Conservation (phyloP, 768 basidiomycete genomes). For the Pleurotus platypus region DNA sequence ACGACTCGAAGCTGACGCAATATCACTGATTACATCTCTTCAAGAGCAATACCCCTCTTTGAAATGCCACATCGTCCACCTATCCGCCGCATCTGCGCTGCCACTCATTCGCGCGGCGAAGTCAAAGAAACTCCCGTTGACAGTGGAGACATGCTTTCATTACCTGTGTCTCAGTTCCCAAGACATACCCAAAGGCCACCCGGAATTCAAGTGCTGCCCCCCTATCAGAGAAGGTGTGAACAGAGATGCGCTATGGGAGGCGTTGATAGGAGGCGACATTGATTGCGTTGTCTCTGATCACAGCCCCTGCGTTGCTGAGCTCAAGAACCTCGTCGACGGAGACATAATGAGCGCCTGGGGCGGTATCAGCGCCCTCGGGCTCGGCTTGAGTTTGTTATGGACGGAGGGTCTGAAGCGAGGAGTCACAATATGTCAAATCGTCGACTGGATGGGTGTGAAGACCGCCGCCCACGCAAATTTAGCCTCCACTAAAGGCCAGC, state of each 20-base stretch:
- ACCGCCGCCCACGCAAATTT: conserved; percentile 83
- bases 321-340: conserved; percentile 77
- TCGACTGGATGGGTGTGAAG: conserved; percentile 71
- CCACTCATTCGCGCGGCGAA: conserved; percentile 72
- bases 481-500: conserved; percentile 61
- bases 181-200: conserved; percentile 67
- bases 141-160: conserved; percentile 97
- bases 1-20: conserved; percentile 75
- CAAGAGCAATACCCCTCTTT: conserved; percentile 61
- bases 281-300: conserved; percentile 97
- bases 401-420: conserved; percentile 70
- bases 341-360: conserved; percentile 93
- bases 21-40: conserved; percentile 68
- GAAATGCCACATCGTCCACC: conserved; percentile 92
- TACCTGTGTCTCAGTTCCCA: conserved; percentile 80
- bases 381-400: conserved; percentile 88
- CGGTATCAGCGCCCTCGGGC: conserved; percentile 86
- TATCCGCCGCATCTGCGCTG: conserved; percentile 83
- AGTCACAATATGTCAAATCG: conserved; percentile 53
- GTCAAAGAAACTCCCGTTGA: conserved; percentile 61
- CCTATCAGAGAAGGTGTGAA: conserved; percentile 80
- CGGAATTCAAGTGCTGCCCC: conserved; percentile 96
- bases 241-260: conserved; percentile 75
- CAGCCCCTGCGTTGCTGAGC: conserved; percentile 79
- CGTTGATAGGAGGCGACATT: conserved; percentile 76